Conservation (phyloP, 1,139 yeast species). For the Pichia sp. region DNA sequence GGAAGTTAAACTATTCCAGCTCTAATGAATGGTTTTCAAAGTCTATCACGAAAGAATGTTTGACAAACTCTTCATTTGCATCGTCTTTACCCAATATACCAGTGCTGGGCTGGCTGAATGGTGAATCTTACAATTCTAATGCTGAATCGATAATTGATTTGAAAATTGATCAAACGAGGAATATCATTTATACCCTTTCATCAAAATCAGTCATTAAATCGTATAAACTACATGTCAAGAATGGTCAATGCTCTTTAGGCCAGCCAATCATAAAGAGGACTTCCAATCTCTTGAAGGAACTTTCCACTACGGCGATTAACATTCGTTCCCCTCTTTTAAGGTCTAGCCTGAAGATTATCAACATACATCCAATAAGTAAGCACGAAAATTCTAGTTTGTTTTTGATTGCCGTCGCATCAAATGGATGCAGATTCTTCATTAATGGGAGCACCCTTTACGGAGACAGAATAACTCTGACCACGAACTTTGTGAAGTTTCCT, state of each 20-base stretch:
- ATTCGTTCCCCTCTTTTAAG: conserved; percentile 33
- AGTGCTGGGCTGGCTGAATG: conserved; percentile 27
- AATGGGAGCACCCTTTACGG: conserved; percentile 43
- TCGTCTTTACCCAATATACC: conserved; percentile 38
- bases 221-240: conserved; percentile 43
- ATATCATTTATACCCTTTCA: conserved; percentile 75
- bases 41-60: conserved; percentile 76
- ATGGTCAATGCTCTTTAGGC: conserved; percentile 28
- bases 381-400: conserved; percentile 68
- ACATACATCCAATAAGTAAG: conserved; percentile 57
- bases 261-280: conserved; percentile 44
- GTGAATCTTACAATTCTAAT: conserved; percentile 18
- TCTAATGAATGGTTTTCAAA: conserved; percentile 85
- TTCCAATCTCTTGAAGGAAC: conserved; percentile 49
- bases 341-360: conserved; percentile 49
- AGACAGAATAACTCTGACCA: conserved; percentile 40
- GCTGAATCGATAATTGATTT: conserved; percentile 63
- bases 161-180: conserved; percentile 72
- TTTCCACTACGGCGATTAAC: conserved; percentile 47
- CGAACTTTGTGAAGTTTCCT: conserved; percentile 63
- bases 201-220: conserved; percentile 80
- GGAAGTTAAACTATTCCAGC: conserved; percentile 86
- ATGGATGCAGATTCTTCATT: conserved; percentile 76
- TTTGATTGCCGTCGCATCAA: conserved; percentile 78
- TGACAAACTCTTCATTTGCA: conserved; percentile 65